Percentiles rank a stretch among this genome's conserved stretches.
phyloP scores from a whole-genome alignment of 805 yeast genomes.

The Yamadazyma olivae region DNA sequence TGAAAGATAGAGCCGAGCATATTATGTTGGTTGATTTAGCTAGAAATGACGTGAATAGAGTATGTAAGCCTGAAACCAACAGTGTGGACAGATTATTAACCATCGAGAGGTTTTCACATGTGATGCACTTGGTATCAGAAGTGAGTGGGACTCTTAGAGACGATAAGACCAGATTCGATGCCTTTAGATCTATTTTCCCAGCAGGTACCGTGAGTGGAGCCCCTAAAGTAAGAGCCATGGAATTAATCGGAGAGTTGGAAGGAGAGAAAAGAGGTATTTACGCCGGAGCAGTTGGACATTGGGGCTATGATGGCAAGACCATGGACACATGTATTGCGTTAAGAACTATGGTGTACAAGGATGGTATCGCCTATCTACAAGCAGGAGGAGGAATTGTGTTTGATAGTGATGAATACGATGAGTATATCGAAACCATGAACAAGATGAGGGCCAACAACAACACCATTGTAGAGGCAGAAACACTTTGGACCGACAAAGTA shows the following conservation, averaged over 20 bases:
- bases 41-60: constrained; percentile 90
- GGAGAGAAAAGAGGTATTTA: constrained; percentile 92
- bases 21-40: constrained; percentile 98
- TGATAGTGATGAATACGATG: constrained; percentile 94
- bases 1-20: constrained; percentile 96
- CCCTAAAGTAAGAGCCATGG: constrained; percentile 97
- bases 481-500: constrained; percentile 56
- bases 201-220: constrained; percentile 99
- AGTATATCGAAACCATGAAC: constrained; percentile 94
- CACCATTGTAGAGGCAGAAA: constrained; percentile 91
- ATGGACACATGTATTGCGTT: constrained; percentile 98
- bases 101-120: constrained; percentile 93
- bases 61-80: constrained; percentile 85
- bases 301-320: constrained; percentile 92
- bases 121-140: constrained; percentile 93
- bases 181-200: constrained; percentile 96
- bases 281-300: constrained; percentile 98
- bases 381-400: constrained; percentile 99
- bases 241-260: constrained; percentile 84
- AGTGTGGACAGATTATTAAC: constrained; percentile 84
- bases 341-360: constrained; percentile 94
- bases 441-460: constrained; percentile 92
- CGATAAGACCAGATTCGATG: constrained; percentile 90
- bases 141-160: constrained; percentile 86
- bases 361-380: constrained; percentile 87